Percentiles rank a stretch among this genome's conserved stretches.
phyloP scores from a whole-genome alignment of 2,329 filamentous ascomycete species.

The Neospermospora avenae region DNA sequence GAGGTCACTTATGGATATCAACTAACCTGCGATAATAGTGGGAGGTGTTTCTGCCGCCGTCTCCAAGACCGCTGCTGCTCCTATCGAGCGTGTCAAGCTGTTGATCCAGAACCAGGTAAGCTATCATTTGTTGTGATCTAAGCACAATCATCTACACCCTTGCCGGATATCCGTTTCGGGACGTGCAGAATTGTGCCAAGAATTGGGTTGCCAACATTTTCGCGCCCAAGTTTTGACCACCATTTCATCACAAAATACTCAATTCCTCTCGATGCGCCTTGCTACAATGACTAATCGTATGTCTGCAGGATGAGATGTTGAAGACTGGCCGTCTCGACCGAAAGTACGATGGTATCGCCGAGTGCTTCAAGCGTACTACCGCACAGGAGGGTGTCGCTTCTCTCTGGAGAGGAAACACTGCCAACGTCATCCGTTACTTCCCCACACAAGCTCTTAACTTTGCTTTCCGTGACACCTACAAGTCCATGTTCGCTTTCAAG shows the following conservation, averaged over 20 bases:
- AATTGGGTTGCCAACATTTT: not conserved
- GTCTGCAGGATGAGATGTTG: slow-evolving; percentile 93
- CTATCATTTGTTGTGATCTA: slow-evolving; percentile 27
- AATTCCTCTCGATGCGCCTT: not conserved
- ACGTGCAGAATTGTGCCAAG: slow-evolving; percentile 15
- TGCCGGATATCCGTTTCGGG: slow-evolving; percentile 21
- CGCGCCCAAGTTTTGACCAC: not conserved
- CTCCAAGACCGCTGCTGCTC: slow-evolving; percentile 99
- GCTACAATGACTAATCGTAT: slow-evolving; percentile 20
- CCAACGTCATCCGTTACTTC: slow-evolving; percentile 99
- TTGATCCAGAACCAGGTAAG: slow-evolving; percentile 99
- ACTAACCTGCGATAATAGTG: slow-evolving; percentile 58
- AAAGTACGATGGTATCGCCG: slow-evolving; percentile 89
- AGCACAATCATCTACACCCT: slow-evolving; percentile 3
- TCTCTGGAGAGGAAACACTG: slow-evolving; percentile 99
- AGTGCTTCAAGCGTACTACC: slow-evolving; percentile 94
- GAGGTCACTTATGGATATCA: slow-evolving; percentile 5
- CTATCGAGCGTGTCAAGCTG: slow-evolving; percentile 99
- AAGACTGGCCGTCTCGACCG: slow-evolving; percentile 97
- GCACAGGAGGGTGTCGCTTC: slow-evolving; percentile 90
- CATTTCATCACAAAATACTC: not conserved
- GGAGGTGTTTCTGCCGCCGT: slow-evolving; percentile 99
- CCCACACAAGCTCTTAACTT: slow-evolving; percentile 99
- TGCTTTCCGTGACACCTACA: slow-evolving; percentile 99
- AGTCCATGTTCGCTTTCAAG: slow-evolving; percentile 99